These are phyloP conservation scores for Rhodotorula paludigena DNA, from an alignment of 768 basidiomycete species.

Conservation along the genomic window DNA sequence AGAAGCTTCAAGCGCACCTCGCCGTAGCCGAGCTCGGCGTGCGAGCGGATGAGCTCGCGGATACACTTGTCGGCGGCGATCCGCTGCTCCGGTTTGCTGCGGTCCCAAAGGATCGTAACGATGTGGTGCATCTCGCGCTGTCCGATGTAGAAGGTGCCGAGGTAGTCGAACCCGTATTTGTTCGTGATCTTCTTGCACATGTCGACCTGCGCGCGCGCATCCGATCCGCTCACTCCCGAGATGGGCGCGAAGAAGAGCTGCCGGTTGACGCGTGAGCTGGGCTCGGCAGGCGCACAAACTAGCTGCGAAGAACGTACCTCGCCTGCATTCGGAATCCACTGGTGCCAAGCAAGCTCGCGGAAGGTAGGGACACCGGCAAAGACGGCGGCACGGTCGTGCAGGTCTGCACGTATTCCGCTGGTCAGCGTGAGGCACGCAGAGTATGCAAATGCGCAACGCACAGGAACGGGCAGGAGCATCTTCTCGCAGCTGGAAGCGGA, in stretches of 20 bases:
- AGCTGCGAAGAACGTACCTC: too few relatives aligned
- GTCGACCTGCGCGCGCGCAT: conserved; percentile 17
- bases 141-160: conserved; percentile 31
- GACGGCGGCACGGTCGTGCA: conserved; percentile 27
- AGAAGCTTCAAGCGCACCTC: too few relatives aligned
- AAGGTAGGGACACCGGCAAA: conserved; percentile 35
- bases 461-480: background rate
- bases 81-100: conserved; percentile 21
- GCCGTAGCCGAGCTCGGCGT: background rate
- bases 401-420: too few relatives aligned
- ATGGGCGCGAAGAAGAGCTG: conserved; percentile 39
- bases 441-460: too few relatives aligned
- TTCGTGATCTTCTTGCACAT: conserved; percentile 17
- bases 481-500: conserved; percentile 16
- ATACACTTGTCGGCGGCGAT: conserved; percentile 13
- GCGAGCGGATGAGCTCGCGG: conserved; percentile 6
- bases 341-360: conserved; percentile 35
- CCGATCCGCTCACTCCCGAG: background rate
- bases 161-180: conserved; percentile 31
- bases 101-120: conserved; percentile 14
- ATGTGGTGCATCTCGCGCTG: conserved; percentile 6
- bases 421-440: too few relatives aligned
- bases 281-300: too few relatives aligned
- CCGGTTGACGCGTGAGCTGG: too few relatives aligned
- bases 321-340: conserved; percentile 27